These are phyloP conservation scores for Mortierella sp. DNA, from an alignment of 371 early-diverging fungal genomes.

Conservation along the genomic window DNA sequence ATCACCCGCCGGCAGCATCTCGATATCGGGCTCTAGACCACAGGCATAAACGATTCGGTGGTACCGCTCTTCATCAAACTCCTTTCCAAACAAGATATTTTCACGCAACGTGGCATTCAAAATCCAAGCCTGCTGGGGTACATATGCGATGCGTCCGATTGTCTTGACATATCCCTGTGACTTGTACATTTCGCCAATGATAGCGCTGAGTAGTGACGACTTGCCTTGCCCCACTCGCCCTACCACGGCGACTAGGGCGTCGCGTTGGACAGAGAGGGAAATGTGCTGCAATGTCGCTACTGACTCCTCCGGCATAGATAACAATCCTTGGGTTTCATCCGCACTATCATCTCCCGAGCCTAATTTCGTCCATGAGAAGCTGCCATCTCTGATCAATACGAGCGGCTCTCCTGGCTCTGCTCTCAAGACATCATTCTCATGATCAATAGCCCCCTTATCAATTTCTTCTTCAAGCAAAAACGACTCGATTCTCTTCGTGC, in stretches of 20 bases:
- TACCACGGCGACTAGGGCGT: constrained; percentile 78
- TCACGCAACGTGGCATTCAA: constrained; percentile 91
- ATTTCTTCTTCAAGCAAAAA: constrained; percentile 34
- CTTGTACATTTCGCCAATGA: constrained; percentile 91
- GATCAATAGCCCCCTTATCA: constrained; percentile 7
- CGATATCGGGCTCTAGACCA: constrained; percentile 83
- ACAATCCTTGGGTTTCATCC: constrained; percentile 18
- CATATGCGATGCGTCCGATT: constrained; percentile 89
- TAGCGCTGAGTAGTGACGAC: constrained; percentile 81
- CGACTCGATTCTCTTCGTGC: constrained; percentile 16
- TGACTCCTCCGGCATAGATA: constrained; percentile 59
- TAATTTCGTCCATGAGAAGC: constrained; percentile 65
- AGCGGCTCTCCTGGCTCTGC: background rate
- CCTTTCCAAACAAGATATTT: constrained; percentile 93
- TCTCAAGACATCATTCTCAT: background rate
- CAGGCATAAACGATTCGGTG: constrained; percentile 70
- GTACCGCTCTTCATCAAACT: constrained; percentile 82
- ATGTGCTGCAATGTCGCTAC: constrained; percentile 71
- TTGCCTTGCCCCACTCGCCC: constrained; percentile 93
- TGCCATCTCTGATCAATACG: constrained; percentile 46
- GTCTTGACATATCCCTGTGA: constrained; percentile 71
- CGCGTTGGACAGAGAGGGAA: constrained; percentile 68
- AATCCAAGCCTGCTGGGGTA: constrained; percentile 93
- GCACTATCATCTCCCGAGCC: constrained; percentile 3
- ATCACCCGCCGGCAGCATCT: constrained; percentile 83